These are phyloP conservation scores for Vigna hirtella DNA, from an alignment of 306 rosid genomes.

Conservation along the genomic window DNA sequence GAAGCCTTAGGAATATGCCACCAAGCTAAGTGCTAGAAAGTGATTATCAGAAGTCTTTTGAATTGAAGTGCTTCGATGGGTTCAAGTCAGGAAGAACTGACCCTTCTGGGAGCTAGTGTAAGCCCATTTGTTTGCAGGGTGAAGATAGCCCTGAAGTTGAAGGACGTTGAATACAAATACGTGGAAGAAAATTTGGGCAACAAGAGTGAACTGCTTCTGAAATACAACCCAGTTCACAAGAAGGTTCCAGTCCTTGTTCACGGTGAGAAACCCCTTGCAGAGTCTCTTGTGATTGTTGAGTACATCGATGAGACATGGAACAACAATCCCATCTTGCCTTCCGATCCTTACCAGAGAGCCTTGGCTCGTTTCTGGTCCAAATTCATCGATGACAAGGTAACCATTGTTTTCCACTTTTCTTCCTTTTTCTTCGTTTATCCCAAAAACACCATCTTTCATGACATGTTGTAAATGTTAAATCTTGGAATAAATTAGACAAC, in stretches of 20 bases:
- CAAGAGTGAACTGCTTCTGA: slow-evolving; percentile 58
- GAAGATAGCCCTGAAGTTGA: slow-evolving; percentile 59
- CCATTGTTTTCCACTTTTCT: background rate
- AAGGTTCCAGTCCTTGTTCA: slow-evolving; percentile 63
- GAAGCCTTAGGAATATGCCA: no score
- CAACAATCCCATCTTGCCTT: slow-evolving; percentile 50
- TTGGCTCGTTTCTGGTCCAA: slow-evolving; percentile 72
- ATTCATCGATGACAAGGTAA: slow-evolving; percentile 69
- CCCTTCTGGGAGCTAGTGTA: slow-evolving; percentile 44
- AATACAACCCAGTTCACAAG: slow-evolving; percentile 67
- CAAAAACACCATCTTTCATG: background rate
- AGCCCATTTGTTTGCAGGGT: slow-evolving; percentile 61
- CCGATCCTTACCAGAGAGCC: slow-evolving; percentile 54
- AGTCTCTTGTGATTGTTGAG: slow-evolving; percentile 61
- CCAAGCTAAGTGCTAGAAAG: no score
- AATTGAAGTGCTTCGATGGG: slow-evolving; percentile 30
- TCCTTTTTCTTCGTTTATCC: background rate
- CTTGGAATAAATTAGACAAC: no score
- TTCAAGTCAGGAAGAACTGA: slow-evolving; percentile 42
- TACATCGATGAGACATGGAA: slow-evolving; percentile 65
- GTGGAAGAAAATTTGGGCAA: slow-evolving; percentile 45
- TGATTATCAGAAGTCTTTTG: no score
- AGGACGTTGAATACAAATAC: slow-evolving; percentile 58
- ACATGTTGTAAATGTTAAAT: no score
- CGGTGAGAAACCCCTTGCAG: slow-evolving; percentile 52